Evolutionary conservation across 164 flowering plant species (phyloP).

Genomic region (Chimonanthus salicifolius): DNA sequence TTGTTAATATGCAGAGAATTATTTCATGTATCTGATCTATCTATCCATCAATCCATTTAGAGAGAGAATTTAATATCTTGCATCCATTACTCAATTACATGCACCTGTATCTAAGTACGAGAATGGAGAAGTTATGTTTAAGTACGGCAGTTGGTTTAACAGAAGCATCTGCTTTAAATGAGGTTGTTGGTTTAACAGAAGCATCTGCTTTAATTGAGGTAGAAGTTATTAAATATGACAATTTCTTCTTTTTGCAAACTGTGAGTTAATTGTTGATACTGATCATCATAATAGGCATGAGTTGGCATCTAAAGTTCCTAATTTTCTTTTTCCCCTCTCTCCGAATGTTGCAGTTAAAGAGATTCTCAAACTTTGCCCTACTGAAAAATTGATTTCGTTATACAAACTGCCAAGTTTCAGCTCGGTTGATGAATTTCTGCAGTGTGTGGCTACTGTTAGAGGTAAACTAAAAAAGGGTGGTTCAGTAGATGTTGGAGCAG

Average conservation of each 20-base stretch:
- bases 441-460: conserved; percentile 76
- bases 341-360: conserved; percentile 62
- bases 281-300: too few relatives aligned
- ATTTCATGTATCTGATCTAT: too few relatives aligned
- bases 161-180: not conserved
- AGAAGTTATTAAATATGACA: not conserved
- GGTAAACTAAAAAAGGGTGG: conserved; percentile 97
- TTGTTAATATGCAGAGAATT: too few relatives aligned
- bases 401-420: conserved; percentile 77
- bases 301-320: not conserved
- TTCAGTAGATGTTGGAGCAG: conserved; percentile 67
- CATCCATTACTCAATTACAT: too few relatives aligned
- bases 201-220: not conserved
- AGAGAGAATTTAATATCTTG: too few relatives aligned
- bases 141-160: not conserved
- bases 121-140: too few relatives aligned
- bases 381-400: conserved; percentile 49
- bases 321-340: not conserved
- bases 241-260: too few relatives aligned
- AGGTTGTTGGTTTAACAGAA: not conserved
- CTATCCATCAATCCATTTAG: too few relatives aligned
- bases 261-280: too few relatives aligned
- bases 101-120: too few relatives aligned
- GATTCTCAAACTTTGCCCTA: conserved; percentile 80
- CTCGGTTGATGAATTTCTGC: conserved; percentile 85